Percentiles rank a stretch among this genome's conserved stretches.
These are phyloP conservation scores for Carex parvula DNA, from an alignment of 176 grass and related monocot species.

Conservation along the genomic window DNA sequence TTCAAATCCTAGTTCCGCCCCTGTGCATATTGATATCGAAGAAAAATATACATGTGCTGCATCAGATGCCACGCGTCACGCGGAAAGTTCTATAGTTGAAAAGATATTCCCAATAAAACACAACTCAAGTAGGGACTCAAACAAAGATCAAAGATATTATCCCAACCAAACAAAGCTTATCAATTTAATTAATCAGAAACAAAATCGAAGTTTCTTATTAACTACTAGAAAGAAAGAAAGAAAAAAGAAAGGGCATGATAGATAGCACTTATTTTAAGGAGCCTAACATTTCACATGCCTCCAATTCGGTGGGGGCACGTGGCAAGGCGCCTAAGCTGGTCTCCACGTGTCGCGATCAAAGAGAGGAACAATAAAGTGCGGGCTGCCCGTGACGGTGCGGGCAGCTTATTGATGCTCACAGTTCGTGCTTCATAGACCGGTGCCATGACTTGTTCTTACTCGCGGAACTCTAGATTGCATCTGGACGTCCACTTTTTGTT, in stretches of 20 bases:
- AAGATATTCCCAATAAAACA: no score
- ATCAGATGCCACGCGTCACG: slow-evolving; percentile 1
- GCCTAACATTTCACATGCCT: slow-evolving; percentile 17
- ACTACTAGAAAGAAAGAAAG: not conserved
- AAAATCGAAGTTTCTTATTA: slow-evolving; percentile 1
- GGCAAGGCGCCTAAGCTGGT: not conserved
- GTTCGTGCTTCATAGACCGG: not conserved
- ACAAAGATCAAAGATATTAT: slow-evolving; percentile 1
- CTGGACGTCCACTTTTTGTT: not conserved
- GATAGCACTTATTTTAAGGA: not conserved
- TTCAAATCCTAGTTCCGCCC: no score
- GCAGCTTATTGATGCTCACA: slow-evolving; percentile 10
- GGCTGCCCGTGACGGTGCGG: slow-evolving; percentile 53
- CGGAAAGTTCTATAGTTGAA: not conserved
- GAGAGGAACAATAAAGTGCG: not conserved
- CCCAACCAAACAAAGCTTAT: not conserved
- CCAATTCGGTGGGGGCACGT: slow-evolving; percentile 11
- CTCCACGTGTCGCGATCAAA: not conserved
- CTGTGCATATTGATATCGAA: not conserved
- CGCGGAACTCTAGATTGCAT: not conserved
- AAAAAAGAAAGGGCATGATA: not conserved
- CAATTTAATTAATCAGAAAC: slow-evolving; percentile 9
- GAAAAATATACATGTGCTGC: not conserved
- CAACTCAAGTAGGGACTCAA: no score
- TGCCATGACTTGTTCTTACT: not conserved